Evolutionary conservation across 768 basidiomycete species (phyloP), one percentile per base, ranked within the genome.

Genomic region (Gymnopilus dilepis): DNA sequence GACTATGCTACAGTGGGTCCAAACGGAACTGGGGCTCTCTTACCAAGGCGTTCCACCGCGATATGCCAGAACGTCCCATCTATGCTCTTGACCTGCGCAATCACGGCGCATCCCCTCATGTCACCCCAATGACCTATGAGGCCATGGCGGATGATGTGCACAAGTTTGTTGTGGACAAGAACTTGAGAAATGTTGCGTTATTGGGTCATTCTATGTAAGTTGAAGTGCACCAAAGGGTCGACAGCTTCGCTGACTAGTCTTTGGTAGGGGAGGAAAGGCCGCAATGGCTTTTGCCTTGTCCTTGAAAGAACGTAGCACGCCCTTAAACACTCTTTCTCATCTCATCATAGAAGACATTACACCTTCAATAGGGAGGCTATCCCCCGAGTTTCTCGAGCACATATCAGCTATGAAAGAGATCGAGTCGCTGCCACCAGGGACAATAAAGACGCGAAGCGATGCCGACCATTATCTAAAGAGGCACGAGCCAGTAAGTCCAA

Each of bases 21-120:
- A 95, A 95, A 71, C 85, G 94, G 60, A 97, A 97, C 71, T 97
- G 94, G 93, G 78, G 84, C 5, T 91, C 92, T 0, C 79, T 97
- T 4, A 84, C 91, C 6, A 93, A 91, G 67, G 85, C 86, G 0
- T 87, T 97, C 62, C 78, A 83, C n/a, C 78, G 80, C 31, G 84
- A 86, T 52, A 66, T 75, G 53, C 78, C 93, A 1, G 73, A 80
- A 2, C 79, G 87, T 59, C 87, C 91, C 1, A 81, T 97, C 19
- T 95, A 94, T 68, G 79, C 89, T 2, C 74, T 97, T 40, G 94
- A 97, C 73, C 79, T 97, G 22, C 82, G 95, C n/a, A 97, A 97
- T 69, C 95, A 96, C 65, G 95, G 95, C 1, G 72, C 82, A 17
- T 95, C 94, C 0, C 93, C 91, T 0, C 94, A 94, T 71, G 80